Evolutionary conservation across 202 grass and related monocot genomes (phyloP), one percentile per base, ranked within the genome.

Genomic region (Cymbopogon flexuosus): DNA sequence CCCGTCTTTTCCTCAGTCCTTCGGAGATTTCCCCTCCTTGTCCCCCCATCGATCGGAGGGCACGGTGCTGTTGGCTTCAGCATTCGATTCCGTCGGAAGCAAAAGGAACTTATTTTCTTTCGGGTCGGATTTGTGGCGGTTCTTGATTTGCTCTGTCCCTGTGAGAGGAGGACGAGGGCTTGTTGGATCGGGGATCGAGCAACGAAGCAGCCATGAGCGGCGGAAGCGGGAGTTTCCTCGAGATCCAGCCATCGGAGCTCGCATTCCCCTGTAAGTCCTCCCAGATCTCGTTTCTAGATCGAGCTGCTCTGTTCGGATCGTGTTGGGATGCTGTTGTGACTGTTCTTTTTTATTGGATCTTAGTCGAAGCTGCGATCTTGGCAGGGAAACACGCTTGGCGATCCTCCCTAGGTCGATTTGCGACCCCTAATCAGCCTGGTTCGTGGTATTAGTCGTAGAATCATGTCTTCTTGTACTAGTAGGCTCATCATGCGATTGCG

Each of bases 241-340:
- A 96, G 90, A 92, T 96, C 90, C 87, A 92, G 73, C 93, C 93
- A 10, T 87, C 82, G 23, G 89, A 96, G 90, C 90, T 96, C 35
- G 65, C 76, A 84, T 96, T 96, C 57, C 90, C 75, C 9, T 96
- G 93, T 96, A 90, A 96, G 89, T 83, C 21, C 10, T 30, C 34
- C 59, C 79, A 82, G 87, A 85, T 86, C 83, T 86, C 54, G 79
- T 58, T 4, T 54, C 49, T 23, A 42, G 74, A 73, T 84, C 65
- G 65, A 84, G 57, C 24, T 72, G 42, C 27, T 64, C 33, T 37
- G 37, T 40, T 75, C 23, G 75, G 37, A 19, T 51, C 70, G 10
- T 47, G 23, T 35, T 8, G 36, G 42, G 54, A 5, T 29, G 30
- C 68, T 65, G n/a, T 13, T 11, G 31, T 12, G 10, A 47, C 29